Evolutionary conservation across 176 grass and related monocot species (phyloP).

Genomic region (Stipa capillata): DNA sequence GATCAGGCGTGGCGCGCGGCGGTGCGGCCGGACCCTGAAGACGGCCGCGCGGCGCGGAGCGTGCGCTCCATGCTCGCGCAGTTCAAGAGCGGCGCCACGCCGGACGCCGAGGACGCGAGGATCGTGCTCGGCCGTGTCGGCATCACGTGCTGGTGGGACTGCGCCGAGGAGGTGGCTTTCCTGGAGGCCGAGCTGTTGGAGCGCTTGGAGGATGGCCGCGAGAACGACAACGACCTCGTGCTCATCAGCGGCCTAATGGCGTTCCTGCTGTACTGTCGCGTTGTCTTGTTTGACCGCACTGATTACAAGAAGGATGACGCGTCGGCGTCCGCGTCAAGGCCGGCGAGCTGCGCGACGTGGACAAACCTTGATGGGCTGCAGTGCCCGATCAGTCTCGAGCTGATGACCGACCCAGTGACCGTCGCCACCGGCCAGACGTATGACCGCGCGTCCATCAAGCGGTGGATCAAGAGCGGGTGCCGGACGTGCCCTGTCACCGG

Average conservation of each 20-base stretch:
- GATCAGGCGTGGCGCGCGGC: constrained; percentile 42
- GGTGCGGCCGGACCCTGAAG: constrained; percentile 13
- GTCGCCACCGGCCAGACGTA: constrained; percentile 72
- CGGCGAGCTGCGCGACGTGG: neutral
- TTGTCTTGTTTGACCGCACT: constrained; percentile 35
- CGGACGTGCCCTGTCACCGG: constrained; percentile 62
- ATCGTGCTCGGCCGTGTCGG: constrained; percentile 31
- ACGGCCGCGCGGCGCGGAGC: constrained; percentile 14
- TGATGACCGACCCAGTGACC: constrained; percentile 74
- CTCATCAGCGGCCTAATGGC: constrained; percentile 40
- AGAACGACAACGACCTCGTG: constrained; percentile 26
- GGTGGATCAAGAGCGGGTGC: constrained; percentile 48
- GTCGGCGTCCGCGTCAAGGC: neutral
- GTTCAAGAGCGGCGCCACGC: constrained; percentile 31
- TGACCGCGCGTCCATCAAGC: constrained; percentile 54
- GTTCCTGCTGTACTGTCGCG: constrained; percentile 62
- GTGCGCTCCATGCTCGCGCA: constrained; percentile 40
- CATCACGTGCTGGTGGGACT: constrained; percentile 42
- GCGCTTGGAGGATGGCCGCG: constrained; percentile 15
- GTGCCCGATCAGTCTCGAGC: constrained; percentile 71
- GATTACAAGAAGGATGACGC: neutral
- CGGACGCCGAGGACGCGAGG: constrained; percentile 18
- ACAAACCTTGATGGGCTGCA: constrained; percentile 30
- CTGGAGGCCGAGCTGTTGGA: constrained; percentile 41
- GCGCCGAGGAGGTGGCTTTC: constrained; percentile 46